phyloP scores from a whole-genome alignment of 768 basidiomycete species.

The Mycena maculata region DNA sequence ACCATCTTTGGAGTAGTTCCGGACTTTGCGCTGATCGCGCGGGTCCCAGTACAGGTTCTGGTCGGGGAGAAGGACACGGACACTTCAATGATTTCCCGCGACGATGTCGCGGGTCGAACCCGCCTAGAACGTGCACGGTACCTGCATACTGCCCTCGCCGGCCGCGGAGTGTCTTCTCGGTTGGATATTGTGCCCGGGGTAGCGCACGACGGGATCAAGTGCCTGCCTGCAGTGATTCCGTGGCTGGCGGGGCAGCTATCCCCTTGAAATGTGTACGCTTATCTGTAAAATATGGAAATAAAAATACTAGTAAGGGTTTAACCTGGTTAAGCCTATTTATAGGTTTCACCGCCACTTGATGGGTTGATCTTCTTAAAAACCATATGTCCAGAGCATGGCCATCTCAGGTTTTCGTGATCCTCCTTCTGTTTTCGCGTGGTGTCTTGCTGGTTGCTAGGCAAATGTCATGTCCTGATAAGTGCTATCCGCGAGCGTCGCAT shows the following conservation, averaged over 20 bases:
- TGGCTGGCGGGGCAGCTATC: conserved; percentile 21
- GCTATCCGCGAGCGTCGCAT: too few relatives aligned
- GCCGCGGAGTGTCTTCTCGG: conserved; percentile 2
- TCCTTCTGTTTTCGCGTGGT: too few relatives aligned
- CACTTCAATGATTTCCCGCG: conserved; percentile 17
- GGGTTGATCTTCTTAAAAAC: too few relatives aligned
- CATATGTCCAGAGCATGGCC: too few relatives aligned
- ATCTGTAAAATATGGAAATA: too few relatives aligned
- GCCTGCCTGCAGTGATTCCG: conserved; percentile 19
- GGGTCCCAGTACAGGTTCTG: conserved; percentile 31
- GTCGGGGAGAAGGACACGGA: conserved; percentile 37
- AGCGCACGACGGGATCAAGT: conserved; percentile 33
- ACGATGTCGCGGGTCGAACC: conserved; percentile 22
- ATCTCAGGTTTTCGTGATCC: too few relatives aligned
- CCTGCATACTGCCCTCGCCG: conserved; percentile 16
- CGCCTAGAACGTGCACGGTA: conserved; percentile 26
- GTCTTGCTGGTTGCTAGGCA: too few relatives aligned
- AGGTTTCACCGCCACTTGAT: too few relatives aligned
- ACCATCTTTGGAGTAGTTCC: conserved; percentile 21
- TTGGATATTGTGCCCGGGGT: conserved; percentile 28
- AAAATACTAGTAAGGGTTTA: too few relatives aligned
- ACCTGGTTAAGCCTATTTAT: too few relatives aligned
- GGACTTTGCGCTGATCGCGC: conserved; percentile 27
- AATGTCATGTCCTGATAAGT: too few relatives aligned
- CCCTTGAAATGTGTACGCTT: too few relatives aligned